Conservation (phyloP, 1,284 basidiomycete species). For the Ceratobasidium papillatum region DNA sequence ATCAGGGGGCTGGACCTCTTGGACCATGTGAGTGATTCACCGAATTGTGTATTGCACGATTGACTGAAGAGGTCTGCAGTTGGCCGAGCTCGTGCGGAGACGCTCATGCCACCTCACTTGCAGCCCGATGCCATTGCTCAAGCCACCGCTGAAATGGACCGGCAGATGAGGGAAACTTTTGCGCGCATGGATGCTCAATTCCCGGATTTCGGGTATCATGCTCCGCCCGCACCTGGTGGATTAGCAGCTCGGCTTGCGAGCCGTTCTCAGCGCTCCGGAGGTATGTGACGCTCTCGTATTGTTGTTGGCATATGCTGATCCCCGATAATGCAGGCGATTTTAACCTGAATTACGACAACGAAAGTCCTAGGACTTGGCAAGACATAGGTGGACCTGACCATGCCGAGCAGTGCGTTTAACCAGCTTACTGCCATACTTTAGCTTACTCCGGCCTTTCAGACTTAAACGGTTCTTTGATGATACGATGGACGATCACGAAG, state of each 20-base stretch:
- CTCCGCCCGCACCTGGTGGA: background rate
- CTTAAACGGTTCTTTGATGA: conserved; percentile 29
- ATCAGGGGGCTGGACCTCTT: background rate
- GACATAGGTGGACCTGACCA: conserved; percentile 62
- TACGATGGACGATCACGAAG: conserved; percentile 45
- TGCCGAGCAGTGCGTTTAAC: conserved; percentile 52
- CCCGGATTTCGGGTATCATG: conserved; percentile 13
- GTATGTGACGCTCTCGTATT: conserved; percentile 7
- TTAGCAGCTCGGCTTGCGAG: conserved; percentile 9
- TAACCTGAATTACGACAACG: conserved; percentile 58
- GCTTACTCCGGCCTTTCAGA: background rate
- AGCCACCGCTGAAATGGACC: background rate
- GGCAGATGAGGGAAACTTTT: background rate
- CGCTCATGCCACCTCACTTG: conserved; percentile 2
- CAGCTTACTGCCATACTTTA: background rate
- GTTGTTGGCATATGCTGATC: conserved; percentile 23
- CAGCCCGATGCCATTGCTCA: background rate
- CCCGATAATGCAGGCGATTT: conserved; percentile 54
- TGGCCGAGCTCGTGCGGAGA: background rate
- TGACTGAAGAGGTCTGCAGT: background rate
- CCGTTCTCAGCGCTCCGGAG: conserved; percentile 19
- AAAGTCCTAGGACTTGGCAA: conserved; percentile 56
- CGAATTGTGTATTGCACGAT: background rate
- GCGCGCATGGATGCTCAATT: conserved; percentile 32
- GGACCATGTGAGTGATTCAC: background rate